Conservation (phyloP, 106 monocot species). For the Dioscorea alata region DNA sequence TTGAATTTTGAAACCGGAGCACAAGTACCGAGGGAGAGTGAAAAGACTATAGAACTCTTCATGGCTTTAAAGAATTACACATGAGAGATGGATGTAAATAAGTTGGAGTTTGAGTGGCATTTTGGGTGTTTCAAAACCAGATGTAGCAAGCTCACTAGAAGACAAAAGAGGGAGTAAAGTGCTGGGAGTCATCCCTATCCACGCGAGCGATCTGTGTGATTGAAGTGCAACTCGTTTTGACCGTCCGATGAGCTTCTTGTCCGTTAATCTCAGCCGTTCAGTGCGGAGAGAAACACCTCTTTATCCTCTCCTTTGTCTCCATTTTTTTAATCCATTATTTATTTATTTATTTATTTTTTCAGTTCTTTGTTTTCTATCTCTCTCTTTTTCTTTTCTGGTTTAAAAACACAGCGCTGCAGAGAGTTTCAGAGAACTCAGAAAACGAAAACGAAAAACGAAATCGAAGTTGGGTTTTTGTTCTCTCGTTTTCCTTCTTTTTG, state of each 20-base stretch:
- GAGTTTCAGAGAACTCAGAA: neutral
- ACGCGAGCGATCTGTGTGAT: slow-evolving; percentile 45
- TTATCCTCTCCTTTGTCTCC: neutral
- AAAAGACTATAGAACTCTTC: neutral
- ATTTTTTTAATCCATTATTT: neutral
- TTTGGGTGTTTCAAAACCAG: neutral
- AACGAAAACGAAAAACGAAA: neutral
- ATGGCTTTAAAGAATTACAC: neutral
- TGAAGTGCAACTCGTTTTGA: no score
- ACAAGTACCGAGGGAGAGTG: neutral
- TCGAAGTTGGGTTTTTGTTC: no score
- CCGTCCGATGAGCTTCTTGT: neutral
- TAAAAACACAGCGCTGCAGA: neutral
- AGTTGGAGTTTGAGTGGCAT: neutral
- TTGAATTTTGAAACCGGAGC: neutral
- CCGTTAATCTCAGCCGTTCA: neutral
- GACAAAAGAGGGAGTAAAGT: neutral
- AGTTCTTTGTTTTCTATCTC: neutral
- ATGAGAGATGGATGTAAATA: neutral
- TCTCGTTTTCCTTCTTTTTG: neutral
- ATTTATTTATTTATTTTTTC: neutral
- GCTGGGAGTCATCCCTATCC: slow-evolving; percentile 1
- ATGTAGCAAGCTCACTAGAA: neutral
- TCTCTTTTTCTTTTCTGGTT: no score
- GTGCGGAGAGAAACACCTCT: neutral